Conservation (phyloP, 192 early-diverging fungal species). For the Rhizophagus clarus region DNA sequence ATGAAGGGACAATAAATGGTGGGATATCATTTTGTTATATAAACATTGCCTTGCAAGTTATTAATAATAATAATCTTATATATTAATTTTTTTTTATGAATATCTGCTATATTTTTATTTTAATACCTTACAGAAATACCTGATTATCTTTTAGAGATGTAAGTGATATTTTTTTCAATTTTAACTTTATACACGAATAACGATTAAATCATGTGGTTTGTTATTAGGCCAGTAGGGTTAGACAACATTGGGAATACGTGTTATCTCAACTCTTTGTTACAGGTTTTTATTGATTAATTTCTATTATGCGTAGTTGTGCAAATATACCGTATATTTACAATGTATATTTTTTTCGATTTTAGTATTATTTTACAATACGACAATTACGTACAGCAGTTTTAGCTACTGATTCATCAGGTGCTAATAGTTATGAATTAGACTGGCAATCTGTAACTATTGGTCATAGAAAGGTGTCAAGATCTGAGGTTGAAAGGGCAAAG, state of each 20-base stretch:
- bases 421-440: constrained; percentile 37
- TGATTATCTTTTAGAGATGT: neutral
- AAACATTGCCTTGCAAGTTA: neutral
- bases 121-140: neutral
- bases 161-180: neutral
- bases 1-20: neutral
- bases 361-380: constrained; percentile 71
- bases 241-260: constrained; percentile 88
- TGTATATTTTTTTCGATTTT: constrained; percentile 12
- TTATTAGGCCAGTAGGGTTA: constrained; percentile 68
- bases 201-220: neutral
- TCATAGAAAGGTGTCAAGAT: constrained; percentile 41
- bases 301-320: neutral
- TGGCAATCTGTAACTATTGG: constrained; percentile 52
- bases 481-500: constrained; percentile 51
- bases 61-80: neutral
- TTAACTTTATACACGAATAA: neutral
- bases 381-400: constrained; percentile 66
- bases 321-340: neutral
- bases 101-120: too few relatives aligned
- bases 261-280: constrained; percentile 84
- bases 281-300: constrained; percentile 35
- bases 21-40: neutral
- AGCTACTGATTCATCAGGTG: constrained; percentile 47
- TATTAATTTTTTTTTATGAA: too few relatives aligned